phyloP scores from a whole-genome alignment of 805 yeast genomes.

The Metschnikowia gelsemii region DNA sequence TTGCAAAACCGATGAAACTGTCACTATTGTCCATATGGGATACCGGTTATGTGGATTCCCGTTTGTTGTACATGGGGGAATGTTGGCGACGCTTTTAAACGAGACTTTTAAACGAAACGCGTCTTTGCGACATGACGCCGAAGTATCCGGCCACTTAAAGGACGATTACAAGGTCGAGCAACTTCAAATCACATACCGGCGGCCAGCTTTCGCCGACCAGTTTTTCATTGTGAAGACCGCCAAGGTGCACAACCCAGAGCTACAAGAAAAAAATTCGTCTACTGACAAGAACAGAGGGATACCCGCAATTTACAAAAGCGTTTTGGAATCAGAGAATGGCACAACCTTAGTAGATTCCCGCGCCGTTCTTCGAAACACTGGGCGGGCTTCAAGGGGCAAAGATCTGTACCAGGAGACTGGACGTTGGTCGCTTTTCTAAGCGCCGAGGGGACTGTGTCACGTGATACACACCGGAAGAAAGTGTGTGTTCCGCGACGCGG shows the following conservation, averaged over 20 bases:
- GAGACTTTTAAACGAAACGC: conserved; percentile 66
- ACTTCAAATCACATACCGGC: conserved; percentile 53
- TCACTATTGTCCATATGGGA: conserved; percentile 75
- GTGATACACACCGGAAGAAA: conserved; percentile 5
- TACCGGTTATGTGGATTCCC: conserved; percentile 83
- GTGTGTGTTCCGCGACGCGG: conserved; percentile 1
- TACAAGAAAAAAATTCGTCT: not conserved
- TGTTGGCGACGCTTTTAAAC: conserved; percentile 75
- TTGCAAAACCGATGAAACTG: conserved; percentile 52
- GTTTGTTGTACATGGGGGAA: conserved; percentile 84
- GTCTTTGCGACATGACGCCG: conserved; percentile 32
- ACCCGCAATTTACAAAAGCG: conserved; percentile 43
- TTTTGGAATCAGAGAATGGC: conserved; percentile 53
- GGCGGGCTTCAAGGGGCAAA: conserved; percentile 10
- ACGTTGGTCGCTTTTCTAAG: conserved; percentile 8
- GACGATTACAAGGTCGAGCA: conserved; percentile 44
- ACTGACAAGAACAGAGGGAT: conserved; percentile 22
- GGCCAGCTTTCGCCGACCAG: conserved; percentile 77
- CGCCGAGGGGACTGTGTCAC: conserved; percentile 2
- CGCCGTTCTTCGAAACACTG: conserved; percentile 40
- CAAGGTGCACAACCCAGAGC: conserved; percentile 20
- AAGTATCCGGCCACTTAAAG: conserved; percentile 30
- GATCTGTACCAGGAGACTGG: not conserved
- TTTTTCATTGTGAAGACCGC: conserved; percentile 64
- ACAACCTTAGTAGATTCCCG: conserved; percentile 55